Evolutionary conservation across 2,329 filamentous ascomycete species (phyloP), one percentile per base, ranked within the genome.

Genomic region (Scedosporium minutisporum): DNA sequence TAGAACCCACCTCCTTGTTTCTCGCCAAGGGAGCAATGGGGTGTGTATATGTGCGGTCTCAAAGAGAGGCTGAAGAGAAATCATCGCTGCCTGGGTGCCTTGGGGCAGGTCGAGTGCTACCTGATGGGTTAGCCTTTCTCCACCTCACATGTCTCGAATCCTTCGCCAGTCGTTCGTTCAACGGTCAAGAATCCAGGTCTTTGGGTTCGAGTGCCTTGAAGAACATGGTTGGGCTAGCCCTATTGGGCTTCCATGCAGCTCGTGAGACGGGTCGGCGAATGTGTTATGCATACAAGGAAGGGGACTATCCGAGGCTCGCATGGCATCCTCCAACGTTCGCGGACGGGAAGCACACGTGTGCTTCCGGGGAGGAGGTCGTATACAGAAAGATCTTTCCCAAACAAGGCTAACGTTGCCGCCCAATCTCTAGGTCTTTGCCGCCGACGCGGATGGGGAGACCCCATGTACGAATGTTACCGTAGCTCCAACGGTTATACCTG

Each of bases 391-490:
- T 18, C 16, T 38, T 27, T 7, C 16, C 14, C 44, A 3, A 55
- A 21, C 6, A 16, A 61, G 7, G 60, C 60, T 61, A 61, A 61
- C 60, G 25, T 25, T 14, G 21, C 42, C 51, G 46, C 25, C n/a
- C 38, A 14, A 46, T 16, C n/a, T 67, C 51, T 74, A 97, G 93
- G 92, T 78, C 88, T 97, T 71, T 97, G 93, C 82, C 89, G 90
- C 74, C 91, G 93, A 70, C 91, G 93, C 75, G 90, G 91, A 76
- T 97, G 93, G 93, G 87, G 86, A 68, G 91, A 96, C 74, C 93
- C 93, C 70, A 82, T 86, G 73, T 97, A 96, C 82, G 89, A 95
- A 77, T 88, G 87, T 71, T 91, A 89, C 81, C 84, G 83, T 68
- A 87, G 87, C 70, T 78, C 82, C 67, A 84, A 80, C 69, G 93